phyloP scores from a whole-genome alignment of 805 yeast genomes.

The Suhomyces emberorum region DNA sequence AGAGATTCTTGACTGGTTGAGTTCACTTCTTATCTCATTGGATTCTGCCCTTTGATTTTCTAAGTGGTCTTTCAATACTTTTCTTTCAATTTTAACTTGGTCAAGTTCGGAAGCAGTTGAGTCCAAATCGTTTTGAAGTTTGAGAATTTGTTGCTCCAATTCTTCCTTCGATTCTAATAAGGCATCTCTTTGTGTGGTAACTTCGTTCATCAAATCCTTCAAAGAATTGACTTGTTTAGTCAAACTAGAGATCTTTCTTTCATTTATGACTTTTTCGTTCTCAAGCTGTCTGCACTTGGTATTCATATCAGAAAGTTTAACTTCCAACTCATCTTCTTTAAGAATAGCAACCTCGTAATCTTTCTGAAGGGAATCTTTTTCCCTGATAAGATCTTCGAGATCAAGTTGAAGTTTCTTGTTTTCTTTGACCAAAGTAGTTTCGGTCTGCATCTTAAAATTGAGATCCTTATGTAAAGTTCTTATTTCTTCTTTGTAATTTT shows the following conservation, averaged over 20 bases:
- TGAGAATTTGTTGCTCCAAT: slow-evolving; percentile 29
- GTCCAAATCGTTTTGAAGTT: slow-evolving; percentile 25
- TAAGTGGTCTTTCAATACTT: slow-evolving; percentile 33
- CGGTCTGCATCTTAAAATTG: slow-evolving; percentile 54
- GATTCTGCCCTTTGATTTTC: slow-evolving; percentile 32
- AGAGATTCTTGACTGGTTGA: slow-evolving; percentile 28
- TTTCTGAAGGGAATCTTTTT: slow-evolving; percentile 24
- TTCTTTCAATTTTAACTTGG: slow-evolving; percentile 25
- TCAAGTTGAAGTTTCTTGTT: slow-evolving; percentile 60
- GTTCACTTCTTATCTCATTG: slow-evolving; percentile 31
- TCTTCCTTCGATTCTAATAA: slow-evolving; percentile 40
- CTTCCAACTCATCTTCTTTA: slow-evolving; percentile 40
- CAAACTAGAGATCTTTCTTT: slow-evolving; percentile 33
- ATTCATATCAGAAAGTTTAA: slow-evolving; percentile 21
- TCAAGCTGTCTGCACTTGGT: slow-evolving; percentile 28
- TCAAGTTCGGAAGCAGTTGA: slow-evolving; percentile 21
- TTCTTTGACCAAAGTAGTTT: slow-evolving; percentile 62
- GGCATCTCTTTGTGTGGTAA: slow-evolving; percentile 60
- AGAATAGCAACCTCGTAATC: slow-evolving; percentile 37
- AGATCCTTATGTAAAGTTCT: slow-evolving; percentile 52
- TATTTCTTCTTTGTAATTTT: slow-evolving; percentile 50
- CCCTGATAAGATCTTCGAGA: slow-evolving; percentile 43
- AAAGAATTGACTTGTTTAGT: slow-evolving; percentile 54
- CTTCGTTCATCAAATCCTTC: slow-evolving; percentile 56
- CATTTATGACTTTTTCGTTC: slow-evolving; percentile 33